Percentiles rank a stretch among this genome's conserved stretches.
Conservation (phyloP, 2,329 filamentous ascomycete species). For the Ophiostoma sp. region DNA sequence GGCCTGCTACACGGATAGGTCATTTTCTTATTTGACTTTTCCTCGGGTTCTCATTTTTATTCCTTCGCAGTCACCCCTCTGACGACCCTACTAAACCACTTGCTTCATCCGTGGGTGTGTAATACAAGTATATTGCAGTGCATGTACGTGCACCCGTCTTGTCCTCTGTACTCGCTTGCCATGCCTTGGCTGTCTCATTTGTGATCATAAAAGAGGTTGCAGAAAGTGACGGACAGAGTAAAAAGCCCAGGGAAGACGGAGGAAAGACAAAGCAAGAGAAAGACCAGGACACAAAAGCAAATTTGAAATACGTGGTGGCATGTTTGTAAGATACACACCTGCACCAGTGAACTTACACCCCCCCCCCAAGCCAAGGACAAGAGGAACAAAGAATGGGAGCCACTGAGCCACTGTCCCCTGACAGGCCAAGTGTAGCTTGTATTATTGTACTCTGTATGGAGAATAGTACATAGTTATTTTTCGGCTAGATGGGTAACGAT, state of each 20-base stretch:
- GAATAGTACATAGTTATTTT: background rate
- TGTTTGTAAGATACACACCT: background rate
- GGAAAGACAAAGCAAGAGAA: background rate
- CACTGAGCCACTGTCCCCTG: slow-evolving; percentile 15
- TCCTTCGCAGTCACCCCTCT: background rate
- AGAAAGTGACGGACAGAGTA: background rate
- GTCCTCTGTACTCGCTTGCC: background rate
- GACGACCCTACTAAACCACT: background rate
- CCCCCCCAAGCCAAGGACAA: background rate
- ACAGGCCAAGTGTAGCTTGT: slow-evolving; percentile 15
- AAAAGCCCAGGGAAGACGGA: background rate
- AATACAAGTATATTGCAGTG: background rate
- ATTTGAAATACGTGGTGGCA: background rate
- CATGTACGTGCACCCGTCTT: background rate
- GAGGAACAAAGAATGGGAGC: slow-evolving; percentile 9
- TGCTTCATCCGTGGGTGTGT: background rate
- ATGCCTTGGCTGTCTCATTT: slow-evolving; percentile 13
- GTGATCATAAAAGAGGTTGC: background rate
- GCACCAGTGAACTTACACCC: background rate
- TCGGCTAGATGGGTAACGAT: background rate
- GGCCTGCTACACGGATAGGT: background rate
- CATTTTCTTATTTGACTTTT: slow-evolving; percentile 1
- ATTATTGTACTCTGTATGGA: background rate
- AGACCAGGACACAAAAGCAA: background rate
- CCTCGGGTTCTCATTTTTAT: background rate